Conservation (phyloP, 116 monocot species). For the Phalaenopsis hybrid region DNA sequence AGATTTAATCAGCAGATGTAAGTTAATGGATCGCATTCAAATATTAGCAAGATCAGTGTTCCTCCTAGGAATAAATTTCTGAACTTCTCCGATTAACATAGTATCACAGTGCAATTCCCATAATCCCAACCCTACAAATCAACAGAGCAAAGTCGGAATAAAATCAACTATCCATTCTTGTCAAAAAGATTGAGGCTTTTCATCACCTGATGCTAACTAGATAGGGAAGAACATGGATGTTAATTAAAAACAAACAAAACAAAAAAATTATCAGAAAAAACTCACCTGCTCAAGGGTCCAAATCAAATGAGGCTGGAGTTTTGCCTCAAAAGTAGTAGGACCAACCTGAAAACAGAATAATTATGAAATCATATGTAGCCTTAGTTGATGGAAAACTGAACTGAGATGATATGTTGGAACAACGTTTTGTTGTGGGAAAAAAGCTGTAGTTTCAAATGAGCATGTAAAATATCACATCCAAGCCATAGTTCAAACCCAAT, state of each 20-base stretch:
- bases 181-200: neutral
- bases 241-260: neutral
- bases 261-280: neutral
- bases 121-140: too few species aligned
- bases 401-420: neutral
- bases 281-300: conserved; percentile 87
- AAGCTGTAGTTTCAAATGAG: neutral
- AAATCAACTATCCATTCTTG: neutral
- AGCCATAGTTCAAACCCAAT: neutral
- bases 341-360: conserved; percentile 42
- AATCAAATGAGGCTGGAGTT: conserved; percentile 65
- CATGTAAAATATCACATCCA: neutral
- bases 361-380: neutral
- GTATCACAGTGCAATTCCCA: too few species aligned
- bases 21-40: too few species aligned
- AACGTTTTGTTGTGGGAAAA: neutral
- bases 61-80: too few species aligned
- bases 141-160: too few species aligned
- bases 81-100: too few species aligned
- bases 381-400: neutral
- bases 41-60: too few species aligned
- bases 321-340: conserved; percentile 66
- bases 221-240: neutral
- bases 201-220: neutral
- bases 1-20: too few species aligned